Evolutionary conservation across 768 basidiomycete species (phyloP).

Genomic region (Wakefieldia striispora): DNA sequence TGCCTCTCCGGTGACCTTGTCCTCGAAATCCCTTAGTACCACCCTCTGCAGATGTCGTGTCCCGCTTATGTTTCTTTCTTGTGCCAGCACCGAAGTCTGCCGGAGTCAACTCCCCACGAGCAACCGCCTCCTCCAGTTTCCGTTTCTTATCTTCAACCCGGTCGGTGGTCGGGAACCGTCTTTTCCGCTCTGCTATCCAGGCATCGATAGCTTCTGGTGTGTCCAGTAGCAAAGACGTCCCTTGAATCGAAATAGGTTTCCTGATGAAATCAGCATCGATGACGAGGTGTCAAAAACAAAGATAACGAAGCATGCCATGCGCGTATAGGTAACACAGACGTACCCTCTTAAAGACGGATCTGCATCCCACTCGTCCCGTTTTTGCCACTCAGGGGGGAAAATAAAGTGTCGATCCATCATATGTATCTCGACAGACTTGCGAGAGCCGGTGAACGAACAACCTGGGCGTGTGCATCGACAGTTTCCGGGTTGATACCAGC

Average conservation of each 20-base stretch:
- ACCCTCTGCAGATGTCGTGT: constrained; percentile 5
- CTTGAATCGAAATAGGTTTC: constrained; percentile 72
- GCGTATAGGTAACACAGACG: constrained; percentile 9
- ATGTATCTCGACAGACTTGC: constrained; percentile 71
- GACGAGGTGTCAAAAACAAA: neutral
- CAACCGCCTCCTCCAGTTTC: constrained; percentile 73
- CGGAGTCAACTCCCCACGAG: constrained; percentile 69
- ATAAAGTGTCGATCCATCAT: constrained; percentile 91
- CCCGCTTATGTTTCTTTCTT: constrained; percentile 43
- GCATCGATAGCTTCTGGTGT: constrained; percentile 77
- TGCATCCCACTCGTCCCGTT: constrained; percentile 71
- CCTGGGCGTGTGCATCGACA: constrained; percentile 56
- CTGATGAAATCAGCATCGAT: constrained; percentile 35
- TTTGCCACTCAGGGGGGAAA: constrained; percentile 72
- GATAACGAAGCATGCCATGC: too few relatives aligned
- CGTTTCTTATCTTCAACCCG: constrained; percentile 79
- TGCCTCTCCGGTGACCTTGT: constrained; percentile 25
- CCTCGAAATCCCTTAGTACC: constrained; percentile 1
- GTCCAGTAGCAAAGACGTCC: constrained; percentile 74
- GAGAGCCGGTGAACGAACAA: constrained; percentile 70
- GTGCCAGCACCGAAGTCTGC: constrained; percentile 41
- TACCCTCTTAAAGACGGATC: constrained; percentile 82
- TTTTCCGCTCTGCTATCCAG: constrained; percentile 89
- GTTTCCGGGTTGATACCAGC: constrained; percentile 67
- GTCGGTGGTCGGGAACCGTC: constrained; percentile 73